Percentiles rank a stretch among this genome's conserved stretches.
Conservation (phyloP, 2,329 filamentous ascomycete genomes). For the Botryotinia globosa region DNA sequence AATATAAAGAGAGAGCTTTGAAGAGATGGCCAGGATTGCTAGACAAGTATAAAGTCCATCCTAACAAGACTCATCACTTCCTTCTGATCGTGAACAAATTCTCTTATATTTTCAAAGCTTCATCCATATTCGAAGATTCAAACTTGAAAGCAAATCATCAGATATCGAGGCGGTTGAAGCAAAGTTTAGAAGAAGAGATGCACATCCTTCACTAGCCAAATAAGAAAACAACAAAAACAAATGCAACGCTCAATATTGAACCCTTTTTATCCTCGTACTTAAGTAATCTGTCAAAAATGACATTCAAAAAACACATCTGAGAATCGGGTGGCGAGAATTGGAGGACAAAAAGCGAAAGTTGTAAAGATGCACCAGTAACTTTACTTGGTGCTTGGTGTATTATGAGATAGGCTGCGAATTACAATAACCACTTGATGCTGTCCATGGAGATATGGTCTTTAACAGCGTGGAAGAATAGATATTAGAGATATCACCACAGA, state of each 20-base stretch:
- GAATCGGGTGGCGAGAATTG: rapidly evolving
- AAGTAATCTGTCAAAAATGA: neutral
- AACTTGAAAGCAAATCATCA: neutral
- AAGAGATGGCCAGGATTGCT: no score
- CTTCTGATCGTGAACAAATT: neutral
- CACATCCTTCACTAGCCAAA: neutral
- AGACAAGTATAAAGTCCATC: no score
- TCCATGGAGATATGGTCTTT: neutral
- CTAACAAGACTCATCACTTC: no score
- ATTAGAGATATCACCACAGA: neutral
- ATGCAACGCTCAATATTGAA: neutral
- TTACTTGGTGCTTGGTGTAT: no score
- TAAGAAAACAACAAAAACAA: neutral
- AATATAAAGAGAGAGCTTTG: no score
- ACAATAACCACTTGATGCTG: neutral
- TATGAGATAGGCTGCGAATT: neutral
- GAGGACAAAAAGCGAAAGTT: neutral
- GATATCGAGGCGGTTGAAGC: neutral
- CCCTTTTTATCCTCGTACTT: neutral
- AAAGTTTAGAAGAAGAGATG: neutral
- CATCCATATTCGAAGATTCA: neutral
- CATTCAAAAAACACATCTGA: neutral
- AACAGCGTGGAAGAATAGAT: neutral
- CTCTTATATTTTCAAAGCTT: neutral
- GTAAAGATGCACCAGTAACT: neutral